Evolutionary conservation across 2,329 filamentous ascomycete genomes (phyloP), one percentile per base, ranked within the genome.

Genomic region (Aspergillus candidus): DNA sequence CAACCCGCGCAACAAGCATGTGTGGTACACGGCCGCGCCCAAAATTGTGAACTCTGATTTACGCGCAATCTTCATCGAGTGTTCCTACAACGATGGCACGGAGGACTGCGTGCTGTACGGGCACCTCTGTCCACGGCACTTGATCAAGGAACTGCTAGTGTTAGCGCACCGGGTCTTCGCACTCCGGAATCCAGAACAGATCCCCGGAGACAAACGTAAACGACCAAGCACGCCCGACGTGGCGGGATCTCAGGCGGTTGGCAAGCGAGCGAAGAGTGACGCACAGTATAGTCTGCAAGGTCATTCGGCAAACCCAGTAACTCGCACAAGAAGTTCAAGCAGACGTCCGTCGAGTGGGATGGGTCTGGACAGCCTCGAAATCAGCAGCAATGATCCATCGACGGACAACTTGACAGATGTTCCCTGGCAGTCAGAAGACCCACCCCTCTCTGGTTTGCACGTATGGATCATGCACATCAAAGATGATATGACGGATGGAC

Each of bases 391-490:
- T 27, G 22, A 27, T 8, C 22, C 22, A 7, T 6, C 22, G 22
- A 27, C 22, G 7, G 22, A 27, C 8, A 8, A 10, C 22, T 27
- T 27, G 22, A 43, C 29, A 10, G 30, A 38, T 34, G 6, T 29
- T 17, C 27, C 38, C 4, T 34, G 39, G 33, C 35, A 27, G 22
- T 27, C 22, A 8, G 22, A 32, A 4, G 44, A 46, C 46, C 60
- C 59, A 38, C 82, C 82, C 6, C 72, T 98, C 4, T 72, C 75
- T 41, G 89, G 88, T 0, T 62, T 97, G 22, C 85, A 82, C 50
- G 73, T 98, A 1, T 82, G 96, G 39, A 80, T 97, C 43, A 97
- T 97, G 32, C 93, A 98, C 61, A 79, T 97, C 59, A 98, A 98
- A 64, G 91, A 97, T 52, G 84, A 78, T 15, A 70, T 96, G 43